Base-by-base conservation (phyloP, 1,284 basidiomycete genomes). In the Chiua sp. region DNA sequence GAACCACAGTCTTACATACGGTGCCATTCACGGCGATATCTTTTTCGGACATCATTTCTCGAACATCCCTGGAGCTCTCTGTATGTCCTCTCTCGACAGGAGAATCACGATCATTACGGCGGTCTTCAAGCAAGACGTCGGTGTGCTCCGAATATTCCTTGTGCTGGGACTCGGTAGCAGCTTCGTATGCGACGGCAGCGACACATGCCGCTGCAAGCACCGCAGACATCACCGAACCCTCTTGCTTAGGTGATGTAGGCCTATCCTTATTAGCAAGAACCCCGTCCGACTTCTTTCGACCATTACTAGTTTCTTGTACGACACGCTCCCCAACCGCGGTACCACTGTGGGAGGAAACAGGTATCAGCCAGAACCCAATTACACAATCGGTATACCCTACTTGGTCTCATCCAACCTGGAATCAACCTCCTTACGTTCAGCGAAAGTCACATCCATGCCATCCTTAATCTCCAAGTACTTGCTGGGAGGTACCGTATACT, bases 401-500 rank as follows among this genome's bases (percentile, higher is more conserved):
- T 54, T 54, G 1, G 52, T 52, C 39, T 55, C 57, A 16, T 42
- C 32, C 8, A 22, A 46, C 44, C 22, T 28, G 13, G 55, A 53
- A 15, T 2, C 16, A n/a, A 16, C 56, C 15, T 55, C 51, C 28
- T 44, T 33, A 26, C 33, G 28, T 39, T 51, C 53, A 44, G 51
- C 50, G 11, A 44, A 47, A n/a, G 20, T 44, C 16, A 54, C 50
- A 13, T 6, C 22, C 12, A 13, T 26, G 13, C 60, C 39, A 6
- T 11, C 33, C 4, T 55, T 33, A 0, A 54, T 16, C n/a, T 47
- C 47, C 42, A 72, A 28, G 23, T 63, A 59, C 42, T 50, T 44
- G 59, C 54, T 63, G 15, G 62, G 56, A 57, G 69, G 71, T 0
- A 72, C 72, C 47, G 56, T 55, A 44, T 70, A 70, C 42, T 55